Base-by-base conservation (phyloP, 2,329 filamentous ascomycete genomes). In the Diplodia intermedia region DNA sequence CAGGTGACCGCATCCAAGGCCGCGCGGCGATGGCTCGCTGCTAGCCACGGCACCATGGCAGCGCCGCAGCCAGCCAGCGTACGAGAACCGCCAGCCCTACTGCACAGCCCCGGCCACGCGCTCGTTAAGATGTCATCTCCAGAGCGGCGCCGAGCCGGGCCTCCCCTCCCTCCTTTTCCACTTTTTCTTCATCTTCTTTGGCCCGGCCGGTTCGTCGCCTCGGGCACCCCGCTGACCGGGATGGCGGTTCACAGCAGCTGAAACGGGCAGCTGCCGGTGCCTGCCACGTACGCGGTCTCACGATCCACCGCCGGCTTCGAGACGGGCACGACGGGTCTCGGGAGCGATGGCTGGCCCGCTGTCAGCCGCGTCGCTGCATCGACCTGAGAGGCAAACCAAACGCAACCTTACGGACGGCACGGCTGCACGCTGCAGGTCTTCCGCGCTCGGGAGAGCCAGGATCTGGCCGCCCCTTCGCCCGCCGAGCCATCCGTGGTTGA, bases 371-470 rank as follows among this genome's bases (percentile, higher is more conserved):
- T 52, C 63, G 49, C n/a, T 66, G 38, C 52, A 53, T 49, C 57
- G 63, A 26, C 40, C 36, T 47, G 43, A 50, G 65, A 36, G 36
- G 65, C 65, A 66, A 57, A 50, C 65, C 53, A 66, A 50, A 66
- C 53, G 65, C 52, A 66, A 66, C 65, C 65, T 52, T 57, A 14
- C 52, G 40, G 65, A 38, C 65, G 43, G 43, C 43, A 20, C 43
- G 43, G 54, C 65, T 66, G 65, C 65, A 66, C 65, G 54, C 53
- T 66, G 65, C 65, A 66, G 65, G 65, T 66, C 65, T 66, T 66
- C 65, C 65, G 65, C 65, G 53, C 65, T 55, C 65, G 65, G 65
- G 65, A 66, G 53, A n/a, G 65, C 65, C 65, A 57, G 65, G 65
- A 66, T 66, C 65, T 66, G 65, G 65, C 65, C 65, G 65, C 54